phyloP scores from a whole-genome alignment of 2,329 filamentous ascomycete species.

The Calycina herbarum region DNA sequence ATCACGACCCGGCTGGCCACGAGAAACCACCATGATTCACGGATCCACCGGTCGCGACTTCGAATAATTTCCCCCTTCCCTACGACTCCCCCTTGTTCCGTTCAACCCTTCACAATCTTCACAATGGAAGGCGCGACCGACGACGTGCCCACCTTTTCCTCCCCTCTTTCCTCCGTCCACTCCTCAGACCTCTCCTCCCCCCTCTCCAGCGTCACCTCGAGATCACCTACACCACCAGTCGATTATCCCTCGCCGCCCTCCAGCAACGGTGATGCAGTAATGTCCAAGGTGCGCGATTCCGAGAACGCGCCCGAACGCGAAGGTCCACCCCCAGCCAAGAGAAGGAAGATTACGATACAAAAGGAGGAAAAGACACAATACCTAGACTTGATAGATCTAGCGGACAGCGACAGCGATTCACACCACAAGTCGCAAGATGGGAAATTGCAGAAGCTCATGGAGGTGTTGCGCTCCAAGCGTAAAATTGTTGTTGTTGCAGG shows the following conservation, averaged over 20 bases:
- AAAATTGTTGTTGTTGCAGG: slow-evolving; percentile 97
- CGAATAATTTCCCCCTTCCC: neutral
- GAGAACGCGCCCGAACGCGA: slow-evolving; percentile 42
- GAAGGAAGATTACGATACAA: slow-evolving; percentile 62
- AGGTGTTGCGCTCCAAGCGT: slow-evolving; percentile 80
- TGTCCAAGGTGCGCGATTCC: slow-evolving; percentile 26
- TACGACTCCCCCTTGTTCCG: neutral
- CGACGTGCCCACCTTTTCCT: slow-evolving; percentile 8
- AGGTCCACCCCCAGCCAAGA: slow-evolving; percentile 71
- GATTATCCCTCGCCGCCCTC: slow-evolving; percentile 37
- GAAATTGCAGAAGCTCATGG: slow-evolving; percentile 69
- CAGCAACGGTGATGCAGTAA: slow-evolving; percentile 22
- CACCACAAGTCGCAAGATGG: slow-evolving; percentile 55
- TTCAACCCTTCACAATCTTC: neutral
- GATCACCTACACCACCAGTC: slow-evolving; percentile 36
- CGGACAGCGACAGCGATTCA: slow-evolving; percentile 47
- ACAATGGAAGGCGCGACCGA: slow-evolving; percentile 8
- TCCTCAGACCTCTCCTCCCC: slow-evolving; percentile 31
- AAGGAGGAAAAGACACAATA: slow-evolving; percentile 78
- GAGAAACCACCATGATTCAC: neutral
- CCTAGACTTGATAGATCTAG: slow-evolving; percentile 64
- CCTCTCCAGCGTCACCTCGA: slow-evolving; percentile 38
- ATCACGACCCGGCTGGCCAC: neutral
- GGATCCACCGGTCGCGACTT: neutral
- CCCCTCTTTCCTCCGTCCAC: slow-evolving; percentile 13